These are phyloP conservation scores for Solanum paucissectum DNA, from an alignment of 257 asterid species.

Conservation along the genomic window DNA sequence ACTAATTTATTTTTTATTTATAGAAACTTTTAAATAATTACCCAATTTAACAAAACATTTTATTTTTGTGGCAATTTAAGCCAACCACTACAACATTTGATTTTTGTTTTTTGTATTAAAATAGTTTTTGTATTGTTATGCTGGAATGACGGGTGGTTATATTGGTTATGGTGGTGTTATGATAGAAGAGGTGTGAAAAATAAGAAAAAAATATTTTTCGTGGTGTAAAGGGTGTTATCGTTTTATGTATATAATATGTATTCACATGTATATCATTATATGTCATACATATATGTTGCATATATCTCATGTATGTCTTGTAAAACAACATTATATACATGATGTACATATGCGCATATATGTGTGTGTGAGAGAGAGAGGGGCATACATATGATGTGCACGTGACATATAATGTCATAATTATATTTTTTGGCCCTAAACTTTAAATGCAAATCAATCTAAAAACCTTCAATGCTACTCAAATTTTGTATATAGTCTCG, in stretches of 20 bases:
- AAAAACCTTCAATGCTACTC: neutral
- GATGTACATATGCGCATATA: too few relatives aligned
- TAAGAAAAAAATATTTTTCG: neutral
- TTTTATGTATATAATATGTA: neutral
- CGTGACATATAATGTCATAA: too few relatives aligned
- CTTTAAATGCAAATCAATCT: neutral
- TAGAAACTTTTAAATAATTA: neutral
- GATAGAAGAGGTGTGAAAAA: neutral
- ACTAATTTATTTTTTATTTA: neutral
- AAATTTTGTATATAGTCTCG: neutral
- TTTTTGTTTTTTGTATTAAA: too few relatives aligned
- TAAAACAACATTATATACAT: too few relatives aligned
- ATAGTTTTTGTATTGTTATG: neutral
- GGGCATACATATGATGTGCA: too few relatives aligned
- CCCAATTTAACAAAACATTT: neutral
- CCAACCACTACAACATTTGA: neutral
- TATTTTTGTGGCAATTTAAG: neutral
- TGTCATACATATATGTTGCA: neutral
- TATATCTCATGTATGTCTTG: too few relatives aligned
- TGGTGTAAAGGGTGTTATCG: neutral
- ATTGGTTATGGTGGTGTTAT: neutral
- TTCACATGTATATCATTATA: neutral
- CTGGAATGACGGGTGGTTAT: neutral
- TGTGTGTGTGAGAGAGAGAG: too few relatives aligned
- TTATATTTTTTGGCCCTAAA: too few relatives aligned